Conservation (phyloP, 2,329 filamentous ascomycete genomes). For the Colletotrichum karsti region DNA sequence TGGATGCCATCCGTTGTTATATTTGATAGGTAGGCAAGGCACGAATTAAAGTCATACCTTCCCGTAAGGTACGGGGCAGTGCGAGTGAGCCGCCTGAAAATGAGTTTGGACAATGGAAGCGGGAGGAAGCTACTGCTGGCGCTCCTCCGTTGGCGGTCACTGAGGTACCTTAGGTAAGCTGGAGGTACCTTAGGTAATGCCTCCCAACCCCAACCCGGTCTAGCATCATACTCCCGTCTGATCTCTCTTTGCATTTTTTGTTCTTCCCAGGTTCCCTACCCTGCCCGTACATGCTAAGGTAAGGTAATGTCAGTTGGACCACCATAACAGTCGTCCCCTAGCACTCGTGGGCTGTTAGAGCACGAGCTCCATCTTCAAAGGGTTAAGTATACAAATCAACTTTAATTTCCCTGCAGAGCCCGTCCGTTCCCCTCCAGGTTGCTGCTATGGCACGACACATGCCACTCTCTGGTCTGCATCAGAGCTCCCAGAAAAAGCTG, state of each 20-base stretch:
- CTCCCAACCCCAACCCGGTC: slow-evolving; percentile 5
- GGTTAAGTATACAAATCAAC: slow-evolving; percentile 48
- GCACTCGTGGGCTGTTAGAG: slow-evolving; percentile 21
- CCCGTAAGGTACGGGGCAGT: neutral
- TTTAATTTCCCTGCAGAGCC: slow-evolving; percentile 41
- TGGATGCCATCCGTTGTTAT: too few species aligned
- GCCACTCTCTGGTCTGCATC: slow-evolving; percentile 47
- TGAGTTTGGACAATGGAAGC: too few species aligned
- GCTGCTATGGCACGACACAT: slow-evolving; percentile 52
- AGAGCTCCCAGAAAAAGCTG: slow-evolving; percentile 41
- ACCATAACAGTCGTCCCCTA: slow-evolving; percentile 7
- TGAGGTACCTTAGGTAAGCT: too few species aligned
- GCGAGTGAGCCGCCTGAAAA: neutral
- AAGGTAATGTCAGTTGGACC: too few species aligned
- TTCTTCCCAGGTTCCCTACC: neutral
- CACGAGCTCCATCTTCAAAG: slow-evolving; percentile 33
- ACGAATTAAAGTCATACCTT: too few species aligned
- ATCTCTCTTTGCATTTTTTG: slow-evolving; percentile 3
- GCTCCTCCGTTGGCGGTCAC: too few species aligned
- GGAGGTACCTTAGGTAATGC: too few species aligned
- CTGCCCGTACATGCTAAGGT: slow-evolving; percentile 2
- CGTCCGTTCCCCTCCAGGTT: slow-evolving; percentile 41
- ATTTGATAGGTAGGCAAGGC: too few species aligned
- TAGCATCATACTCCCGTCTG: slow-evolving; percentile 25
- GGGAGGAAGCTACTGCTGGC: too few species aligned